Base-by-base conservation (phyloP, 2,329 filamentous ascomycete species). In the Sclerotinia sclerotiorum region DNA sequence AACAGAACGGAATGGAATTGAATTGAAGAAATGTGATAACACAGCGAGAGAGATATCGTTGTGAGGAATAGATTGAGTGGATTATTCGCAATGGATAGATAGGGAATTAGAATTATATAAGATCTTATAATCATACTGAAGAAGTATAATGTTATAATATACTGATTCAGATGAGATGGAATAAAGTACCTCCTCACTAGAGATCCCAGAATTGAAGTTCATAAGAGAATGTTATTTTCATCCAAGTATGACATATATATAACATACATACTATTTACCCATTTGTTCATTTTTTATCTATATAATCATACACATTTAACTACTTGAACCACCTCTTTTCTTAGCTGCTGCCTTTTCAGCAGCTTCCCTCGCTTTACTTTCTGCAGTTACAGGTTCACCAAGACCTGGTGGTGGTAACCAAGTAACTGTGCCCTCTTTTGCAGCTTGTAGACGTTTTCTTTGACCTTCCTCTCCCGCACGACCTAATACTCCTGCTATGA, bases 401-500 rank as follows among this genome's bases (percentile, higher is more conserved):
- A 78, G 68, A 17, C 68, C 71, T 6, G 62, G 58, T 1, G 75
- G 68, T 49, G 82, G 87, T 42, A 78, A 44, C 87, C 87, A 96
- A 4, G 88, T 84, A n/a, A 91, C 83, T 6, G 81, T 76, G 35
- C 92, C 92, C 24, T 80, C 75, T 63, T 81, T 76, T 1, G 93
- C 92, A 56, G 85, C 85, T 52, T 82, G 82, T 55, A 91, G 80
- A 67, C 94, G 86, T 70, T 86, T 84, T 74, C 83, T 79, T 76
- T 93, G 89, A 49, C 95, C 95, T 65, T 86, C 83, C 81, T 97
- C 83, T 13, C 92, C 95, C 0, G 95, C 95, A 65, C 90, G 87
- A 52, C 94, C 94, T 49, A 99, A 84, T 1, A 95, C 89, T 65
- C 93, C 93, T 5, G 89, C 91, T 74, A 99, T 92, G 70, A 97